Evolutionary conservation across 2,329 filamentous ascomycete species (phyloP), one percentile per base, ranked within the genome.

Genomic region (Aspergillus carbonarius): DNA sequence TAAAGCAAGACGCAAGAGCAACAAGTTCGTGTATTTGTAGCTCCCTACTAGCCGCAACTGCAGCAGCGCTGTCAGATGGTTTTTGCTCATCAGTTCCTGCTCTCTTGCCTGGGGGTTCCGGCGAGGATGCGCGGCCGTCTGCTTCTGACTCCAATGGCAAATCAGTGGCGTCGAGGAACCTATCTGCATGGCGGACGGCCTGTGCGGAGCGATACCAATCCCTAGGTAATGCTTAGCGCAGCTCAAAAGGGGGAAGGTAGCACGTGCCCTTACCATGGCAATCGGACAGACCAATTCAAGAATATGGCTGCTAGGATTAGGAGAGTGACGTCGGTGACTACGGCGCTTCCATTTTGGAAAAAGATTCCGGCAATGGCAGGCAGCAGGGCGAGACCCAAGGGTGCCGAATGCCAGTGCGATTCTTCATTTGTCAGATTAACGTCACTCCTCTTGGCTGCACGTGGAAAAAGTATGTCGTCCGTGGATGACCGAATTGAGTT

Each of bases 231-330:
- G 52, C 54, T 62, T 49, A 57, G 57, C 63, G 56, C 35, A 18
- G 54, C 42, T 42, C 7, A 50, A 15, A 23, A 10, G 17, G 15
- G 23, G 50, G 47, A 39, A 18, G 17, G 18, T 59, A 55, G 53
- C 59, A 51, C 59, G 54, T 17, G 54, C 44, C 66, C 83, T 72
- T 79, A 93, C 93, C 93, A 98, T 66, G 93, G 93, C 65, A 95
- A 81, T 57, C 91, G 88, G 44, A 97, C 89, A 50, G 91, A 93
- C 91, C 92, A 97, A 72, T 96, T 93, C 61, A 98, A 80, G 69
- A 97, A 96, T 46, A 97, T 83, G 4, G 89, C 91, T 2, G 91
- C 90, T 61, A 98, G 76, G 2, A 84, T 86, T 32, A 98, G 78
- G 34, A 98, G 80, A 67, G 95, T 88, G 27, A 96, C 77, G 74